phyloP scores from a whole-genome alignment of 2,329 filamentous ascomycete genomes.

The Curvularia lunata region DNA sequence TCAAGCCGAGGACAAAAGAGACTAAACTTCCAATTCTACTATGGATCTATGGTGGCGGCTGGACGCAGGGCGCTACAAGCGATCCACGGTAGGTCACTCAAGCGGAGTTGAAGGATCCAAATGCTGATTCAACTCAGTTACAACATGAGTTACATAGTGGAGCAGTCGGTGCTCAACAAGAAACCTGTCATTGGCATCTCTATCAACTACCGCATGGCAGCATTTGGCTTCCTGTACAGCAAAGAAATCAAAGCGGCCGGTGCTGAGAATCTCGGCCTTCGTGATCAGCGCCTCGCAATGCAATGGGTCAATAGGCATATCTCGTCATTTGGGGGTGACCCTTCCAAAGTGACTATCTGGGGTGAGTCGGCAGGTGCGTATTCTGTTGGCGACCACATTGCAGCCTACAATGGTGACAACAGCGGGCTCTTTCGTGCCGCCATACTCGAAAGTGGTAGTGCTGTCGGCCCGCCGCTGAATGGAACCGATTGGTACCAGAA shows the following conservation, averaged over 20 bases:
- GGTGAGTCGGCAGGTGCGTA: conserved; percentile 67
- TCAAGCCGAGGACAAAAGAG: conserved; percentile 30
- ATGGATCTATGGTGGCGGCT: conserved; percentile 46
- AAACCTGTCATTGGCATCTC: conserved; percentile 46
- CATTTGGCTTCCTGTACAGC: conserved; percentile 59
- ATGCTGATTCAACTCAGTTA: conserved; percentile 20
- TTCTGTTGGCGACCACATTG: conserved; percentile 56
- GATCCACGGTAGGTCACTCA: conserved; percentile 34
- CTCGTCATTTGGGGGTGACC: conserved; percentile 58
- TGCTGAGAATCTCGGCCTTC: conserved; percentile 59
- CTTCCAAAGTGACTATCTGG: conserved; percentile 64
- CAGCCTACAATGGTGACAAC: conserved; percentile 47
- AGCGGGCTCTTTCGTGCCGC: conserved; percentile 53
- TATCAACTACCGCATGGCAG: conserved; percentile 57
- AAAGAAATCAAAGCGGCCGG: conserved; percentile 46
- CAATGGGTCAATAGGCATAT: conserved; percentile 69
- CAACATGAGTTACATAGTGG: conserved; percentile 42
- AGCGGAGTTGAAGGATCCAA: rapidly evolving
- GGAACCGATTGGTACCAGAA: conserved; percentile 42
- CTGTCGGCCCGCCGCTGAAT: conserved; percentile 41
- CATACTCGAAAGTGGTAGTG: conserved; percentile 48
- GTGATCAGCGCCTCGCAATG: conserved; percentile 66
- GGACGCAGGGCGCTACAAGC: conserved; percentile 42
- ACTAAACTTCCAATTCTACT: conserved; percentile 35
- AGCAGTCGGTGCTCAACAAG: conserved; percentile 38